Evolutionary conservation across 768 basidiomycete genomes (phyloP).

Genomic region (Neoboletus brunneissimus): DNA sequence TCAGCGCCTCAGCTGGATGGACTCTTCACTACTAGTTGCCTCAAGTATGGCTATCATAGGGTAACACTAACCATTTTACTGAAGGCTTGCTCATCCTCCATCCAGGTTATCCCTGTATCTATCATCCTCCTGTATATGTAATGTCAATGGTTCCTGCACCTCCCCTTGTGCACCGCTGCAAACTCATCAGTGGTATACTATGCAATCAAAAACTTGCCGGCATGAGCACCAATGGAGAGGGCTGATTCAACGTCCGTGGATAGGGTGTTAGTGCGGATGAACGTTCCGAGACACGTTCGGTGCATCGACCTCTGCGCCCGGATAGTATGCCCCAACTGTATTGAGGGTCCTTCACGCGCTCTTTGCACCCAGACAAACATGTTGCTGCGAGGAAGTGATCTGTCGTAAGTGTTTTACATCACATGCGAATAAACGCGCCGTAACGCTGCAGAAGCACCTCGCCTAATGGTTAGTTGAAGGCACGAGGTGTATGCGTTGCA

Average conservation of each 20-base stretch:
- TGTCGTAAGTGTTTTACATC: neutral
- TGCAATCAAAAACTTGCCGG: neutral
- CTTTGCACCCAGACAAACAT: neutral
- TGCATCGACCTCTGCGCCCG: neutral
- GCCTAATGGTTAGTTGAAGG: neutral
- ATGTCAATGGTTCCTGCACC: too few relatives aligned
- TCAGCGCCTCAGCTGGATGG: too few relatives aligned
- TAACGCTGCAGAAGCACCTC: neutral
- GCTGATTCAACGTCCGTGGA: constrained; percentile 6
- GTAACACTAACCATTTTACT: too few relatives aligned
- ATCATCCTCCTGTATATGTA: too few relatives aligned
- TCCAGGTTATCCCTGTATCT: constrained; percentile 1
- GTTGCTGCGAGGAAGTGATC: neutral
- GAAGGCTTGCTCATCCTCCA: neutral
- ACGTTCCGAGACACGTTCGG: constrained; percentile 4
- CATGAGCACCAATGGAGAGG: too few relatives aligned
- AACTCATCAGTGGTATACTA: too few relatives aligned
- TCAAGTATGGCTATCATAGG: too few relatives aligned
- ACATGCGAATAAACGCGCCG: neutral
- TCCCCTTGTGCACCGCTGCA: too few relatives aligned
- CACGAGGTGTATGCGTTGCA: neutral
- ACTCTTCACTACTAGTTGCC: too few relatives aligned
- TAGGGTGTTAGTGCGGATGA: constrained; percentile 7
- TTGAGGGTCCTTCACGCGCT: neutral
- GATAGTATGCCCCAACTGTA: neutral